Percentiles rank a stretch among this genome's conserved stretches.
These are phyloP conservation scores for Phytophthora colocasiae DNA, from an alignment of 352 stramenopile genomes.

Conservation along the genomic window DNA sequence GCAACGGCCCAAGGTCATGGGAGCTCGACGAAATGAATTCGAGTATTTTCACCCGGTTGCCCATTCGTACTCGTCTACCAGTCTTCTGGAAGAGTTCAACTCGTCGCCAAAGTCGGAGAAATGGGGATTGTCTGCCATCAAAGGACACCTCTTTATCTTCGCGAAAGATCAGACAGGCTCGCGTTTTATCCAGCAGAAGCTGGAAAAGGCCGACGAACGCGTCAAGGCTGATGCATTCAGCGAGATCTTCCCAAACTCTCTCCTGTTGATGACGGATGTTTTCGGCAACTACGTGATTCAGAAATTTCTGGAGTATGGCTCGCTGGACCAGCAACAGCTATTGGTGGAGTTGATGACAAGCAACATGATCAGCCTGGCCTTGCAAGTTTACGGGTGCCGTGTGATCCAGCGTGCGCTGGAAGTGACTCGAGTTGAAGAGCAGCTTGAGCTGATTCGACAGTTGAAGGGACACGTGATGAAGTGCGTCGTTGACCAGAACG, in stretches of 20 bases:
- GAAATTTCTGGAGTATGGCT: conserved; percentile 97
- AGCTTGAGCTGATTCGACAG: conserved; percentile 81
- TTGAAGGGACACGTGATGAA: conserved; percentile 85
- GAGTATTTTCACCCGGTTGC: conserved; percentile 61
- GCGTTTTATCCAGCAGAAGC: conserved; percentile 90
- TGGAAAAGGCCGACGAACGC: conserved; percentile 85
- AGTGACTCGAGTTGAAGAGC: conserved; percentile 73
- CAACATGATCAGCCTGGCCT: conserved; percentile 95
- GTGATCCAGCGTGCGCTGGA: conserved; percentile 96
- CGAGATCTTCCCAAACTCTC: conserved; percentile 83
- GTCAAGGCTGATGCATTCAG: conserved; percentile 79
- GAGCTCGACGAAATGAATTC: conserved; percentile 35
- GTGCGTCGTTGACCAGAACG: conserved; percentile 98
- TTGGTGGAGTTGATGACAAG: conserved; percentile 90
- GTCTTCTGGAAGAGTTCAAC: conserved; percentile 86
- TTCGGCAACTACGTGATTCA: conserved; percentile 99
- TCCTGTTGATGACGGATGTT: conserved; percentile 92
- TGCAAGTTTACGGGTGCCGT: conserved; percentile 97
- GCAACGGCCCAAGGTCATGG: conserved; percentile 43
- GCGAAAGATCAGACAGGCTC: conserved; percentile 87
- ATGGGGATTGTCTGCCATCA: conserved; percentile 82
- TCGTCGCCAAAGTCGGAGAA: conserved; percentile 72
- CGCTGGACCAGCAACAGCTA: conserved; percentile 82
- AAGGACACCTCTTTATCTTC: conserved; percentile 88
- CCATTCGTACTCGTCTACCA: conserved; percentile 75